These are phyloP conservation scores for Knufia petricola DNA, from an alignment of 2,329 filamentous ascomycete species.

Conservation along the genomic window DNA sequence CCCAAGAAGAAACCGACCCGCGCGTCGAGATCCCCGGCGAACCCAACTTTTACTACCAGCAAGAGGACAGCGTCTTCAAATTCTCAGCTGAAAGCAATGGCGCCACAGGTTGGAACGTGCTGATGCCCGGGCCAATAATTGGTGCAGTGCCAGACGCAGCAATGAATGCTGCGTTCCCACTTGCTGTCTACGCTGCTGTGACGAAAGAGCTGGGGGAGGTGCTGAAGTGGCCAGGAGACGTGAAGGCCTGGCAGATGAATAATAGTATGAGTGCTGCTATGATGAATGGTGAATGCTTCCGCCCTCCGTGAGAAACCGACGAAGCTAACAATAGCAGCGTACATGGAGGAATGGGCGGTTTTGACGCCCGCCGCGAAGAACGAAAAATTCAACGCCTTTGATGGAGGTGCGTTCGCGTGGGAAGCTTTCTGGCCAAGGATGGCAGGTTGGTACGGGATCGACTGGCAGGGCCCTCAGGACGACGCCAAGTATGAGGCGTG, in stretches of 20 bases:
- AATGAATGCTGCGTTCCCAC: slow-evolving; percentile 41
- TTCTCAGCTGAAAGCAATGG: slow-evolving; percentile 32
- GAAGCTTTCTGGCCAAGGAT: slow-evolving; percentile 40
- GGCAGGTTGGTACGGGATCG: slow-evolving; percentile 36
- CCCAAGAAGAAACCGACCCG: slow-evolving; percentile 39
- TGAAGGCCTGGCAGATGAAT: slow-evolving; percentile 35
- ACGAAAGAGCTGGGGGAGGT: slow-evolving; percentile 32
- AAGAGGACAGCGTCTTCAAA: slow-evolving; percentile 40
- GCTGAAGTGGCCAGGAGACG: slow-evolving; percentile 37
- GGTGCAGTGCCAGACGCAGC: slow-evolving; percentile 42
- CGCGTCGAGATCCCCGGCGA: slow-evolving; percentile 31
- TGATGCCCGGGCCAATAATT: slow-evolving; percentile 37
- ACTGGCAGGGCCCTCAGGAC: slow-evolving; percentile 27
- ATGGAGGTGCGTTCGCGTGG: slow-evolving; percentile 39
- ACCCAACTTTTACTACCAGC: slow-evolving; percentile 47
- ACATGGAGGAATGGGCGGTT: slow-evolving; percentile 42
- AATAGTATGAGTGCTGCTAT: slow-evolving; percentile 35
- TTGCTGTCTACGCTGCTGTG: slow-evolving; percentile 43
- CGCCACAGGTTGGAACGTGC: slow-evolving; percentile 36
- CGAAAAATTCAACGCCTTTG: slow-evolving; percentile 42
- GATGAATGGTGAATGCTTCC: slow-evolving; percentile 29
- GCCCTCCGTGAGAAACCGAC: no score
- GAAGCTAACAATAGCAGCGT: slow-evolving; percentile 22
- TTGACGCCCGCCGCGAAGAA: slow-evolving; percentile 32
- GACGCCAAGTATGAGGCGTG: slow-evolving; percentile 18